These are phyloP conservation scores for Polygonum maritimum DNA, from an alignment of 148 eudicot species.

Conservation along the genomic window DNA sequence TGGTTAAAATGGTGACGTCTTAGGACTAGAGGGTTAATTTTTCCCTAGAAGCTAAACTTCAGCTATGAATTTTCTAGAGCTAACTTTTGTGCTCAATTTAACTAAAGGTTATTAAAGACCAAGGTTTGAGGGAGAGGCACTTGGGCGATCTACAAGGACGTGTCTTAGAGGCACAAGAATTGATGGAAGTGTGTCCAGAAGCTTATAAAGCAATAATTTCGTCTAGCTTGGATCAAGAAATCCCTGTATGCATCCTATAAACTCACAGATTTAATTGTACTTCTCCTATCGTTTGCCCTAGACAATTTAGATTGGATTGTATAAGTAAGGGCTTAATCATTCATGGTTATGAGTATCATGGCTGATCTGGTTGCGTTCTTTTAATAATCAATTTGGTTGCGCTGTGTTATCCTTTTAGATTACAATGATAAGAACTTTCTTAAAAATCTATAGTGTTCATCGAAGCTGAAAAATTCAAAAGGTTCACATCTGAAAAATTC, in stretches of 20 bases:
- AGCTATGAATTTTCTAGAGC: background rate
- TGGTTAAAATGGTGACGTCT: background rate
- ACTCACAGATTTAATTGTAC: background rate
- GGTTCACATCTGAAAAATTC: background rate
- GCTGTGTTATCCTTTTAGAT: background rate
- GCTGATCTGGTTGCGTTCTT: background rate
- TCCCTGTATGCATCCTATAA: constrained; percentile 45
- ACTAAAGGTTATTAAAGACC: constrained; percentile 57
- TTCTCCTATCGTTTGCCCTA: background rate
- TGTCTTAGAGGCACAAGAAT: constrained; percentile 28
- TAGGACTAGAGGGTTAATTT: background rate
- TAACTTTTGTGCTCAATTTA: background rate
- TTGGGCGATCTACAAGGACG: constrained; percentile 88
- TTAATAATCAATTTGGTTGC: background rate
- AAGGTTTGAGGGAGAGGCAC: constrained; percentile 68
- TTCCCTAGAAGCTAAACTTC: background rate
- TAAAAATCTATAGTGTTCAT: background rate
- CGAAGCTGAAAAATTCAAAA: background rate
- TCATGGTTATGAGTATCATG: background rate
- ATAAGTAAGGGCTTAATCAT: background rate
- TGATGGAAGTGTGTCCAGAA: constrained; percentile 34
- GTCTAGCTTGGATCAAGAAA: constrained; percentile 41
- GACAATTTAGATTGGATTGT: background rate
- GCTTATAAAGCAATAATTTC: constrained; percentile 58
- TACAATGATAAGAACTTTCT: background rate